Evolutionary conservation across 176 grass and related monocot genomes (phyloP), one percentile per base, ranked within the genome.

Genomic region (Juncus inflexus): DNA sequence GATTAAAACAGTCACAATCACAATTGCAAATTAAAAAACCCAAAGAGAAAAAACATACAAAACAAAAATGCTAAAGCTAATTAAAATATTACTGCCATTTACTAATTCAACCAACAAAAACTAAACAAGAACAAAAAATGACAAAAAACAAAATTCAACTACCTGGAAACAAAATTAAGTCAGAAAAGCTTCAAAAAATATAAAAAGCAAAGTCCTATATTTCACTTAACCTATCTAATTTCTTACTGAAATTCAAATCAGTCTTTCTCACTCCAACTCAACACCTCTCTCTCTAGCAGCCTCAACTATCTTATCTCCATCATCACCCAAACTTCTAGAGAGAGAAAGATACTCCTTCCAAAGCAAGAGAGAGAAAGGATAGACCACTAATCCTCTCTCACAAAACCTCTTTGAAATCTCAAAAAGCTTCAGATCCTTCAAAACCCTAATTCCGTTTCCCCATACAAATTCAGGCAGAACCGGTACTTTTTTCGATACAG

Each of bases 321-420:
- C 80, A 60, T 57, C 64, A 13, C 77, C 70, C 47, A 43, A 73
- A 12, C 67, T 58, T 66, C 84, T 92, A 35, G 77, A 82, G 37
- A 66, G 42, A 52, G 62, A 76, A 42, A 92, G 36, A 64, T 86
- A 82, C 3, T 78, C 74, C 0, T 92, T 75, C 94, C 94, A 99
- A 38, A 99, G 61, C 65, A 73, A 82, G 76, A 65, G 56, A 52
- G 94, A 99, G 69, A 99, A 99, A 65, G 94, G 94, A 71, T 92
- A 99, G 13, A 92, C 85, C 3, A 85, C 92, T n/a, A 82, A 62
- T 14, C 85, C 94, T 66, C 89, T 85, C 83, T 99, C 83, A 66
- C 81, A 60, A 76, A 92, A 99, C 65, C 88, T 88, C 66, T 77
- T 79, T 10, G 84, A 67, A 0, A 65, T 78, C 42, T 77, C 88